phyloP scores from a whole-genome alignment of 805 yeast species.

The Ogataea parapolymorpha region DNA sequence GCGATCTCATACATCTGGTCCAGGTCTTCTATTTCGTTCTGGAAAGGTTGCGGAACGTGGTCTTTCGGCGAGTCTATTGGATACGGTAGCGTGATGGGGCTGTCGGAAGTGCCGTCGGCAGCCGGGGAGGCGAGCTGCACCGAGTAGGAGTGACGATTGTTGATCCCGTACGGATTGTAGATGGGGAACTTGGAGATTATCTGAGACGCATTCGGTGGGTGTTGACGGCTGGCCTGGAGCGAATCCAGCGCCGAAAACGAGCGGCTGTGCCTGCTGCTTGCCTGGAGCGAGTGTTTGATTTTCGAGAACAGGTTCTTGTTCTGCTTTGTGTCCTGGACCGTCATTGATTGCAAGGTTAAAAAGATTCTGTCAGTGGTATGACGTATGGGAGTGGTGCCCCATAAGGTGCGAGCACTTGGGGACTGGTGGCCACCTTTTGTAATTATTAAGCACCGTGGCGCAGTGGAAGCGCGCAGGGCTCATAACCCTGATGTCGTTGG shows the following conservation, averaged over 20 bases:
- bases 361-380: background rate
- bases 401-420: background rate
- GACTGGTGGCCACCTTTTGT: background rate
- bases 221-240: background rate
- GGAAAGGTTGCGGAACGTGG: conserved; percentile 51
- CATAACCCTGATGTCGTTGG: conserved; percentile 98
- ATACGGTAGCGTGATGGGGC: conserved; percentile 36
- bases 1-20: conserved; percentile 53
- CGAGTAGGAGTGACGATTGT: conserved; percentile 26
- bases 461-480: conserved; percentile 99
- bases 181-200: background rate
- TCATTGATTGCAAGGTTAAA: background rate
- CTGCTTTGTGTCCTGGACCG: background rate
- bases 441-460: conserved; percentile 79
- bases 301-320: background rate
- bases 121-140: background rate
- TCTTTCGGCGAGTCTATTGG: conserved; percentile 67
- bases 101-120: background rate
- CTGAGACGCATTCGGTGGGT: background rate
- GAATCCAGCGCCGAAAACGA: conserved; percentile 4
- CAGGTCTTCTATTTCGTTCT: conserved; percentile 46
- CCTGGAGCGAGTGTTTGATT: conserved; percentile 1
- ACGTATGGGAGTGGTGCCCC: background rate
- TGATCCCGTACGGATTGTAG: conserved; percentile 63
- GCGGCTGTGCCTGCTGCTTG: conserved; percentile 2